Evolutionary conservation across 768 basidiomycete genomes (phyloP).

Genomic region (Podaxis sp.): DNA sequence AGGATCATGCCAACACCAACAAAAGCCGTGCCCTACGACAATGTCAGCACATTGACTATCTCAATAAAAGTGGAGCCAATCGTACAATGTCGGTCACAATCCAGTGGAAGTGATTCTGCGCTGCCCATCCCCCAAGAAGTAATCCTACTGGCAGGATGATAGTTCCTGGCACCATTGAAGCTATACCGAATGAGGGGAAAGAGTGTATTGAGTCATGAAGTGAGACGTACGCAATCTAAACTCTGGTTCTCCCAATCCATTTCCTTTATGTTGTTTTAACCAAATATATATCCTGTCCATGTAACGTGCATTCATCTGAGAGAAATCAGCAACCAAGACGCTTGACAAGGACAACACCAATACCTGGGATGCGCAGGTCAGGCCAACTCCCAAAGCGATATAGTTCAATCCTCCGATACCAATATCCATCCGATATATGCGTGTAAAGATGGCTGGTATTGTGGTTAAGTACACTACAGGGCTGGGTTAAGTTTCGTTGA

Average conservation of each 20-base stretch:
- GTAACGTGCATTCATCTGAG: constrained; percentile 40
- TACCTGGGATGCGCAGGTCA: constrained; percentile 43
- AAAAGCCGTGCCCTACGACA: constrained; percentile 46
- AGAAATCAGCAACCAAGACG: not conserved
- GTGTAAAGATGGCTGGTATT: constrained; percentile 53
- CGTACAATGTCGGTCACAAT: constrained; percentile 57
- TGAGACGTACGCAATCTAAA: constrained; percentile 40
- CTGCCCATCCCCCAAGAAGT: constrained; percentile 68
- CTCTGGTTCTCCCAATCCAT: constrained; percentile 44
- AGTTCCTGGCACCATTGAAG: constrained; percentile 54
- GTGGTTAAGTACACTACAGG: constrained; percentile 63
- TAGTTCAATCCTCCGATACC: constrained; percentile 70
- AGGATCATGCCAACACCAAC: constrained; percentile 57
- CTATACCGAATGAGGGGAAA: constrained; percentile 25
- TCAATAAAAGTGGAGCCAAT: not conserved
- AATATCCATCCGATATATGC: constrained; percentile 45
- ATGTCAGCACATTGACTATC: not conserved
- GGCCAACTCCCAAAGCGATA: constrained; percentile 64
- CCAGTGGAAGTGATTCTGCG: constrained; percentile 58
- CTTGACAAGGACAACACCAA: not conserved
- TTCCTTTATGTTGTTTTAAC: constrained; percentile 42
- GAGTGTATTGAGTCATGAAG: not conserved
- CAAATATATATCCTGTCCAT: constrained; percentile 54
- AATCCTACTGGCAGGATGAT: constrained; percentile 62
- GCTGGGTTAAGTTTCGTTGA: not conserved